Percentiles rank a stretch among this genome's conserved stretches.
phyloP scores from a whole-genome alignment of 768 basidiomycete genomes.

The Lanmaoa pseudosensibilis region DNA sequence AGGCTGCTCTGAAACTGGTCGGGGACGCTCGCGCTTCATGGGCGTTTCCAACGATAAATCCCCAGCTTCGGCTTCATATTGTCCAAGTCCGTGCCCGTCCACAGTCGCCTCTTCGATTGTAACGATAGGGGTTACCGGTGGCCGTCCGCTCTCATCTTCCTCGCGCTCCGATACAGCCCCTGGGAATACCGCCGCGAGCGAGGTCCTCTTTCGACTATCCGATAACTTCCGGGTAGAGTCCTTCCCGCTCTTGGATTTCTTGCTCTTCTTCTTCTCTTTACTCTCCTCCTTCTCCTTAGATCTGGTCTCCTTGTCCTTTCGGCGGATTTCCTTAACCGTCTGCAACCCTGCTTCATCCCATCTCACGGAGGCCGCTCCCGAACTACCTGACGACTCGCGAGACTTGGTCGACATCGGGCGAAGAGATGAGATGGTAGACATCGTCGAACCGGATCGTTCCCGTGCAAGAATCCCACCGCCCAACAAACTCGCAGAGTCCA shows the following conservation, averaged over 20 bases:
- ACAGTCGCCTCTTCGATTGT: constrained; percentile 53
- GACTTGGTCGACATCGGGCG: constrained; percentile 48
- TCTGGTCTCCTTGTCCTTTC: constrained; percentile 37
- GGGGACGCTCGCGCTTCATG: constrained; percentile 42
- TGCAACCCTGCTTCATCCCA: constrained; percentile 53
- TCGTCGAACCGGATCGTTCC: constrained; percentile 39
- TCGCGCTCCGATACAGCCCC: constrained; percentile 29
- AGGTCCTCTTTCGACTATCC: constrained; percentile 55
- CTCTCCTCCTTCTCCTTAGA: constrained; percentile 34
- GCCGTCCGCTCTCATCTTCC: constrained; percentile 2
- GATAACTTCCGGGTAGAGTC: constrained; percentile 43
- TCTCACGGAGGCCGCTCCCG: constrained; percentile 42
- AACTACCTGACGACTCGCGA: constrained; percentile 42
- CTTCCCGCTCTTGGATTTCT: constrained; percentile 29
- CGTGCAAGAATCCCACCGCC: constrained; percentile 33
- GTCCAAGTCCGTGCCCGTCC: constrained; percentile 44
- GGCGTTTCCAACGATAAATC: constrained; percentile 32
- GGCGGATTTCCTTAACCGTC: constrained; percentile 48
- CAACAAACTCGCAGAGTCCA: constrained; percentile 33
- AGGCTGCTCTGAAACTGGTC: constrained; percentile 68
- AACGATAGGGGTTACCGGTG: constrained; percentile 28
- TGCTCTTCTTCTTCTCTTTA: constrained; percentile 34
- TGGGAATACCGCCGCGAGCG: constrained; percentile 62
- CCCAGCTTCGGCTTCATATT: background rate
- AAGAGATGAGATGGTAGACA: constrained; percentile 45